A percentile compares a stretch with the other conserved stretches of the same genome.
These are phyloP conservation scores for Didymellaceae sp. DNA, from an alignment of 2,329 filamentous ascomycete species.

Conservation along the genomic window DNA sequence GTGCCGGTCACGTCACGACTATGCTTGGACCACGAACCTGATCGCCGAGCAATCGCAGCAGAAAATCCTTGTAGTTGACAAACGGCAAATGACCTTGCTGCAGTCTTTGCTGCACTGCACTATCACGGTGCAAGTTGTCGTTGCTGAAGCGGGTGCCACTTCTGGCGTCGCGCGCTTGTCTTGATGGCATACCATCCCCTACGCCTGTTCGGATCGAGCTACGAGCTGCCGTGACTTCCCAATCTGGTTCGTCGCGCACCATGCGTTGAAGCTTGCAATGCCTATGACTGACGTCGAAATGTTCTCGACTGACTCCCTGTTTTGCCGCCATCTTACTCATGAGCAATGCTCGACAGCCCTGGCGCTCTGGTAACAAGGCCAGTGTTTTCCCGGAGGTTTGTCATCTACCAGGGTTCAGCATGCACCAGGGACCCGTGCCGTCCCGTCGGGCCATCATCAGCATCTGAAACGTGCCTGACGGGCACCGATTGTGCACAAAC, in stretches of 20 bases:
- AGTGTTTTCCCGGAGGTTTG: conserved; percentile 4
- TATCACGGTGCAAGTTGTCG: conserved; percentile 7
- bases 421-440: conserved; percentile 35
- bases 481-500: conserved; percentile 15
- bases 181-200: conserved; percentile 5
- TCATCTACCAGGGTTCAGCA: conserved; percentile 9
- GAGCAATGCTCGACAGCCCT: conserved; percentile 2
- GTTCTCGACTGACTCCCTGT: not conserved
- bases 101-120: not conserved
- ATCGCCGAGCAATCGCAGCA: not conserved
- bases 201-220: conserved; percentile 21
- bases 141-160: conserved; percentile 10
- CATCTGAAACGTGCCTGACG: conserved; percentile 38
- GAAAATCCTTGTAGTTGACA: no score
- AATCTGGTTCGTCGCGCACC: conserved; percentile 28
- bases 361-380: not conserved
- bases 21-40: not conserved
- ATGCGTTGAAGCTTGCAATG: conserved; percentile 16
- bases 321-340: not conserved
- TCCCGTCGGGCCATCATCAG: conserved; percentile 34
- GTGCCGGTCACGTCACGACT: conserved; percentile 1
- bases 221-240: conserved; percentile 37
- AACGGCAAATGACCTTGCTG: not conserved
- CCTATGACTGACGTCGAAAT: not conserved
- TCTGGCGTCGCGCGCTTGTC: conserved; percentile 1